These are phyloP conservation scores for Dryadomyces sulphureus DNA, from an alignment of 2,329 filamentous ascomycete genomes.

Conservation along the genomic window DNA sequence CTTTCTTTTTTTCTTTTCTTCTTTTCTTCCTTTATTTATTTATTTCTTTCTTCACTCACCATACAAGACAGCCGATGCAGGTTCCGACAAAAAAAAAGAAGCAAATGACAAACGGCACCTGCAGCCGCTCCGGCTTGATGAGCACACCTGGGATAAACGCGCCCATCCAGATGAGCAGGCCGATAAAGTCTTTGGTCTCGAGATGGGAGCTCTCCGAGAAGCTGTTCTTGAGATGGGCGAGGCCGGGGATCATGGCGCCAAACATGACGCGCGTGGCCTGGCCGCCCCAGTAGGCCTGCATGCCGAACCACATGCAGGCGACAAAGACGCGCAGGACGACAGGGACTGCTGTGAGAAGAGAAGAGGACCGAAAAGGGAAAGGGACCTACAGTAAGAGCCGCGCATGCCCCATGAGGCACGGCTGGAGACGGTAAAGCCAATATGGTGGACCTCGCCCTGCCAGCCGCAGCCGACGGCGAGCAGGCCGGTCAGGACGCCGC, in stretches of 20 bases:
- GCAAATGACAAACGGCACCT: slow-evolving; percentile 9
- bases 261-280: slow-evolving; percentile 14
- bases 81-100: slow-evolving; percentile 23
- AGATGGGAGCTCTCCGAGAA: slow-evolving; percentile 14
- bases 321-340: slow-evolving; percentile 18
- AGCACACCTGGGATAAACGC: slow-evolving; percentile 4
- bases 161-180: slow-evolving; percentile 13
- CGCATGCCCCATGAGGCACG: slow-evolving; percentile 26
- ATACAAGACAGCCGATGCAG: slow-evolving; percentile 15
- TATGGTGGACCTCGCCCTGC: slow-evolving; percentile 19
- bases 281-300: slow-evolving; percentile 15
- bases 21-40: no score
- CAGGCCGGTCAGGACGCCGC: slow-evolving; percentile 13
- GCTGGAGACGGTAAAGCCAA: slow-evolving; percentile 26
- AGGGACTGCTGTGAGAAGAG: slow-evolving; percentile 8
- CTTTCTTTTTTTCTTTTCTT: no score
- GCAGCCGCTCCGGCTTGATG: slow-evolving; percentile 9
- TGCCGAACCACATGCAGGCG: slow-evolving; percentile 20
- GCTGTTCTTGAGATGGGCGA: slow-evolving; percentile 13
- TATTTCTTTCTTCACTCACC: no score
- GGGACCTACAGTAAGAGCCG: slow-evolving; percentile 21
- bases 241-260: slow-evolving; percentile 16
- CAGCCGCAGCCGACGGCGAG: slow-evolving; percentile 19
- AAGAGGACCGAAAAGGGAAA: neutral
- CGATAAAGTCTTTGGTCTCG: slow-evolving; percentile 15